These are phyloP conservation scores for Candolleomyces efflorescens DNA, from an alignment of 768 basidiomycete genomes.

Conservation along the genomic window DNA sequence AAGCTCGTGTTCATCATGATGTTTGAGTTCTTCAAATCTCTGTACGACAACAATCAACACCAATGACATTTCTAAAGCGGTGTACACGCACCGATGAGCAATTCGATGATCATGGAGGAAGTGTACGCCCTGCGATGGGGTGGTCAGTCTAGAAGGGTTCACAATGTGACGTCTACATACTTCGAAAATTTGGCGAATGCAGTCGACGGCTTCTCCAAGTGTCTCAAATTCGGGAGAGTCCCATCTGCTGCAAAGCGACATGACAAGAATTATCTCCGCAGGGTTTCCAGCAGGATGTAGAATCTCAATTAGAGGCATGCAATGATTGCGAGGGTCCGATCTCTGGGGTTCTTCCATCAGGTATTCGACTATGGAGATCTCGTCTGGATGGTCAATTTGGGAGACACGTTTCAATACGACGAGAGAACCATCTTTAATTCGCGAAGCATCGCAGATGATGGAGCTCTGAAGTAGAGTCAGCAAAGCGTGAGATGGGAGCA, in stretches of 20 bases:
- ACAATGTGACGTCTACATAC: too few species aligned
- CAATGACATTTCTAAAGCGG: too few species aligned
- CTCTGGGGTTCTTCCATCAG: neutral
- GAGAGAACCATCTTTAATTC: neutral
- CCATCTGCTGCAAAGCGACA: neutral
- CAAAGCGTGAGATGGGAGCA: too few species aligned
- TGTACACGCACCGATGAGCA: constrained; percentile 5
- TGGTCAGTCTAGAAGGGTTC: too few species aligned
- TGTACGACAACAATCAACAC: too few species aligned
- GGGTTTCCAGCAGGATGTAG: neutral
- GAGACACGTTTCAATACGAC: neutral
- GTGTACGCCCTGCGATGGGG: neutral
- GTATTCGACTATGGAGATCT: neutral
- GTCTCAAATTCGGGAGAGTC: constrained; percentile 3
- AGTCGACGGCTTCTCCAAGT: neutral
- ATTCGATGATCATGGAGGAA: constrained; percentile 4
- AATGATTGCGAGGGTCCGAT: neutral
- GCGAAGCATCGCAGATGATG: neutral
- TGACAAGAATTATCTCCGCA: neutral
- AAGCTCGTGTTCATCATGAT: constrained; percentile 6
- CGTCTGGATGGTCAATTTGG: neutral
- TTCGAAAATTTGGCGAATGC: neutral
- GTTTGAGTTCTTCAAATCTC: constrained; percentile 5
- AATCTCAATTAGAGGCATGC: neutral
- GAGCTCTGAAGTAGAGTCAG: too few species aligned